phyloP scores from a whole-genome alignment of 1,284 basidiomycete genomes.

The Ustilago bromivora region DNA sequence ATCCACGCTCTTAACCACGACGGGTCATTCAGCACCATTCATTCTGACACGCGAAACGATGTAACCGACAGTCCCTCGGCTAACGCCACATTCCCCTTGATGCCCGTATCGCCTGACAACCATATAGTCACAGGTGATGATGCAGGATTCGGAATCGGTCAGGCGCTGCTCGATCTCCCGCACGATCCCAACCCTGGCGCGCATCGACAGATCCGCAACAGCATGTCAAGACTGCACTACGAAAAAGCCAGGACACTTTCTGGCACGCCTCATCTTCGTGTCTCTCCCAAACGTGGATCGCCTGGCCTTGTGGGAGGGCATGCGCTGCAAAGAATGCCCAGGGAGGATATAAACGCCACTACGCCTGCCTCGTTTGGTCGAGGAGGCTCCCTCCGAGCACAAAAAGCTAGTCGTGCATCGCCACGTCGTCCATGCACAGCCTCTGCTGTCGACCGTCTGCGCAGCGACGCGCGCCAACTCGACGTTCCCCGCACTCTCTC shows the following conservation, averaged over 20 bases:
- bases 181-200: background rate
- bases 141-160: slow-evolving; percentile 4
- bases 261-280: background rate
- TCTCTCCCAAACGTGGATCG: background rate
- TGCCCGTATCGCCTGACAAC: slow-evolving; percentile 6
- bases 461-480: slow-evolving; percentile 17
- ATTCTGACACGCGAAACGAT: background rate
- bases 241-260: background rate
- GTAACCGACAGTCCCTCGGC: slow-evolving; percentile 11
- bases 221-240: background rate
- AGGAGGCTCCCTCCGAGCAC: background rate
- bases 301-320: background rate
- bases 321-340: slow-evolving; percentile 10
- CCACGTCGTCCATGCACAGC: slow-evolving; percentile 24
- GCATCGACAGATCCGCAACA: background rate
- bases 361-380: background rate
- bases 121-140: slow-evolving; percentile 9
- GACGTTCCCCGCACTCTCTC: slow-evolving; percentile 27
- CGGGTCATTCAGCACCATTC: slow-evolving; percentile 7
- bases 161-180: slow-evolving; percentile 7
- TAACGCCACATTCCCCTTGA: slow-evolving; percentile 4
- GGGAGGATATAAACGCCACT: background rate
- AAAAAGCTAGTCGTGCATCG: background rate
- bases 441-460: slow-evolving; percentile 24
- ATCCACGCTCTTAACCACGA: slow-evolving; percentile 16